Evolutionary conservation across 2,329 filamentous ascomycete species (phyloP).

Genomic region (Cryphonectria parasitica): DNA sequence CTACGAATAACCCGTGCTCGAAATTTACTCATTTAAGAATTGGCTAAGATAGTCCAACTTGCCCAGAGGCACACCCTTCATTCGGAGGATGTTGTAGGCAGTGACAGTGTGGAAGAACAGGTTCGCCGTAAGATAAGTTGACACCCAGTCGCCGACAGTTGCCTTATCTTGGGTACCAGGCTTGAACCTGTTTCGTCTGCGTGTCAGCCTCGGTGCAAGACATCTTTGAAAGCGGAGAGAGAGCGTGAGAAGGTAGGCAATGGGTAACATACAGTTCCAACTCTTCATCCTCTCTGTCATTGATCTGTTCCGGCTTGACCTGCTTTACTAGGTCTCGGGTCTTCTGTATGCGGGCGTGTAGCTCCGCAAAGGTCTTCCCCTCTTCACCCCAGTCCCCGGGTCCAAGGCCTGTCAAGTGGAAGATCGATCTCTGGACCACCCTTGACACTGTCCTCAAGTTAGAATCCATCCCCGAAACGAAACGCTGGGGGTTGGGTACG

Average conservation of each 20-base stretch:
- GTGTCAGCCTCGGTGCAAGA: not conserved
- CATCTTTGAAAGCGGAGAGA: not conserved
- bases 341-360: slow-evolving; percentile 37
- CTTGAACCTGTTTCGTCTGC: not conserved
- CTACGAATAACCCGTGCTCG: not conserved
- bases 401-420: slow-evolving; percentile 34
- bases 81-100: slow-evolving; percentile 60
- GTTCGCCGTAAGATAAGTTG: slow-evolving; percentile 55
- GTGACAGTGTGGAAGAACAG: slow-evolving; percentile 63
- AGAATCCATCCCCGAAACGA: not conserved
- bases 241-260: not conserved
- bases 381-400: slow-evolving; percentile 35
- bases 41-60: slow-evolving; percentile 55
- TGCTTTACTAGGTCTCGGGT: slow-evolving; percentile 37
- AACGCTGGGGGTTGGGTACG: not conserved
- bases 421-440: slow-evolving; percentile 36
- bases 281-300: slow-evolving; percentile 33
- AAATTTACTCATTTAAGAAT: slow-evolving; percentile 14
- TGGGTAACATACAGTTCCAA: slow-evolving; percentile 35
- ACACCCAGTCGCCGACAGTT: slow-evolving; percentile 46
- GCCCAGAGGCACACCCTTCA: slow-evolving; percentile 60
- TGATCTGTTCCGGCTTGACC: slow-evolving; percentile 35
- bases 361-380: slow-evolving; percentile 40
- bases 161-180: not conserved
- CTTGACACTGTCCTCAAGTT: slow-evolving; percentile 32